These are phyloP conservation scores for Populus deltoides DNA, from an alignment of 345 rosid genomes.

Conservation along the genomic window DNA sequence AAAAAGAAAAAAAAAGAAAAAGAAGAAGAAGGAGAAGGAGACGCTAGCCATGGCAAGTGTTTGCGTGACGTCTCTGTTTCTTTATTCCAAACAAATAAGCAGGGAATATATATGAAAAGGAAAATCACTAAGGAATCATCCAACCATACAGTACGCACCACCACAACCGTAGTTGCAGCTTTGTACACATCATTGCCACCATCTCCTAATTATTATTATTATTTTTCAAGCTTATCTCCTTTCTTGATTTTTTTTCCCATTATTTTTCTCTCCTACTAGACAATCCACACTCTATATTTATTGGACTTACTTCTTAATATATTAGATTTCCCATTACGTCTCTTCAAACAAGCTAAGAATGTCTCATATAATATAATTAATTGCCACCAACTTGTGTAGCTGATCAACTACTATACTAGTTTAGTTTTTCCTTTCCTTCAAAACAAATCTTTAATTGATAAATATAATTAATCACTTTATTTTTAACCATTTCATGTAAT, in stretches of 20 bases:
- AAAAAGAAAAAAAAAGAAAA: neutral
- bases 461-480: too few relatives aligned
- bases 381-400: too few relatives aligned
- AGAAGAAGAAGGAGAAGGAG: neutral
- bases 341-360: neutral
- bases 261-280: slow-evolving; percentile 10
- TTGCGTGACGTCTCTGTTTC: slow-evolving; percentile 42
- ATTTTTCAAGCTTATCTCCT: neutral
- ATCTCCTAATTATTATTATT: neutral
- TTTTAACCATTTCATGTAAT: too few relatives aligned
- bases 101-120: slow-evolving; percentile 37
- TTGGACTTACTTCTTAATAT: neutral
- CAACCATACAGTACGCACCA: slow-evolving; percentile 30
- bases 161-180: slow-evolving; percentile 22
- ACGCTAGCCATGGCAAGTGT: slow-evolving; percentile 4
- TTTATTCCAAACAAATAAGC: slow-evolving; percentile 8
- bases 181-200: slow-evolving; percentile 28
- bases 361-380: too few relatives aligned
- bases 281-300: slow-evolving; percentile 7
- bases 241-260: neutral
- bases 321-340: neutral
- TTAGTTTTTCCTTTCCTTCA: too few relatives aligned
- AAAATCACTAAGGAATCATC: slow-evolving; percentile 37
- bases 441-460: too few relatives aligned
- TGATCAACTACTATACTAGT: too few relatives aligned